Conservation (phyloP, 164 flowering plant species). For the Piper betle region DNA sequence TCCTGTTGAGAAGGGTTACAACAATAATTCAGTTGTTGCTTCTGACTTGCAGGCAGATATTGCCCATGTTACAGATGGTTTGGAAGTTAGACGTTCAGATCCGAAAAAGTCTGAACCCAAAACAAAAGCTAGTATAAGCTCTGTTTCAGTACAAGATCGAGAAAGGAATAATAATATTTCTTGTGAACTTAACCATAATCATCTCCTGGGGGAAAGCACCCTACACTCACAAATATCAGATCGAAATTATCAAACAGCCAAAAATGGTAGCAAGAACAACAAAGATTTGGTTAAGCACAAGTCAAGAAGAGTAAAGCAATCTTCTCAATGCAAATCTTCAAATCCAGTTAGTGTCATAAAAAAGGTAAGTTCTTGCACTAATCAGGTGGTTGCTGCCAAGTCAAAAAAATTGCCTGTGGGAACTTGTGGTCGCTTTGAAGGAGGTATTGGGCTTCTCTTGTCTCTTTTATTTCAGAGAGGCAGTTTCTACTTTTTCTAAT, state of each 20-base stretch:
- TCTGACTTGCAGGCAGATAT: no score
- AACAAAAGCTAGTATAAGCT: not conserved
- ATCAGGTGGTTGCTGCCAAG: constrained; percentile 22
- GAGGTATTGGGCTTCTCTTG: constrained; percentile 34
- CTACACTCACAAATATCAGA: not conserved
- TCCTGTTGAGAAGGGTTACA: not conserved
- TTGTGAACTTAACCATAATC: constrained; percentile 1
- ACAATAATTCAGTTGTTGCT: no score
- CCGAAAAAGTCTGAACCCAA: not conserved
- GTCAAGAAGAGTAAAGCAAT: constrained; percentile 19
- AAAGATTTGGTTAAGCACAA: constrained; percentile 13
- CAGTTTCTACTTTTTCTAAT: not conserved
- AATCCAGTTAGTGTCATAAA: constrained; percentile 35
- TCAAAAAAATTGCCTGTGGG: constrained; percentile 36
- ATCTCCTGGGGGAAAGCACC: constrained; percentile 4
- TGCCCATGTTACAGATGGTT: no score
- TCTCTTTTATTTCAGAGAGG: not conserved
- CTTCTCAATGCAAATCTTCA: constrained; percentile 25
- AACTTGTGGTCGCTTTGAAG: constrained; percentile 42
- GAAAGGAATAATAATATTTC: constrained; percentile 4
- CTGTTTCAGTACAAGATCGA: constrained; percentile 11
- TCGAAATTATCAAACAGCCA: constrained; percentile 8
- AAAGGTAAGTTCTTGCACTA: constrained; percentile 27
- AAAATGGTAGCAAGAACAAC: constrained; percentile 10
- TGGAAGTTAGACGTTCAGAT: not conserved